phyloP scores from a whole-genome alignment of 2,329 filamentous ascomycete species.

The Botryotinia globosa region DNA sequence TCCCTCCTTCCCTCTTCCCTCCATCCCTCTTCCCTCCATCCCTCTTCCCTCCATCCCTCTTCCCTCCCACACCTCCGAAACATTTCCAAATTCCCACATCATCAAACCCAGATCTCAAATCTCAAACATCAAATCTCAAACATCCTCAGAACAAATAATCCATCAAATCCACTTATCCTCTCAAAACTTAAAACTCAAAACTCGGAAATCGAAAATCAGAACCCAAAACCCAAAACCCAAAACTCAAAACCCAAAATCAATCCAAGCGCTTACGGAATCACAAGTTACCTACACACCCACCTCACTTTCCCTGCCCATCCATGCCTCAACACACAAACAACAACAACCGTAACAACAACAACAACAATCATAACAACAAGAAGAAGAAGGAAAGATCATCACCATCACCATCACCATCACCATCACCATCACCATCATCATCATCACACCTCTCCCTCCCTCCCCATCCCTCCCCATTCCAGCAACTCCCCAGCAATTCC shows the following conservation, averaged over 20 bases:
- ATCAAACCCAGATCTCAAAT: neutral
- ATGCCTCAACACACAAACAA: too few relatives aligned
- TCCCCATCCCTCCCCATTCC: neutral
- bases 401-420: too few relatives aligned
- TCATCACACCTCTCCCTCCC: neutral
- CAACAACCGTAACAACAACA: neutral
- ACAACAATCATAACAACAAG: too few relatives aligned
- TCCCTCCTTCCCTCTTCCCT: neutral
- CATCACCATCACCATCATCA: too few relatives aligned
- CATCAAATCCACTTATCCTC: neutral
- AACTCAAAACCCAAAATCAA: neutral
- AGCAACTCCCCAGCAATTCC: neutral
- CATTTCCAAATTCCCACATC: neutral
- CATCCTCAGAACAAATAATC: neutral
- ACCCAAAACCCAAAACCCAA: neutral
- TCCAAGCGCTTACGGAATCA: neutral
- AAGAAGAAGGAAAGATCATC: neutral
- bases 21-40: neutral
- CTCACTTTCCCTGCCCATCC: too few relatives aligned
- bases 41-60: neutral
- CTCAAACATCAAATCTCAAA: neutral
- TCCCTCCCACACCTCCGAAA: neutral
- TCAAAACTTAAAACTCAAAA: neutral
- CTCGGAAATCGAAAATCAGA: neutral
- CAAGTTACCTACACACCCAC: too few relatives aligned